Conservation (phyloP, 768 basidiomycete species). For the Tylopilus rubrobrunneus region DNA sequence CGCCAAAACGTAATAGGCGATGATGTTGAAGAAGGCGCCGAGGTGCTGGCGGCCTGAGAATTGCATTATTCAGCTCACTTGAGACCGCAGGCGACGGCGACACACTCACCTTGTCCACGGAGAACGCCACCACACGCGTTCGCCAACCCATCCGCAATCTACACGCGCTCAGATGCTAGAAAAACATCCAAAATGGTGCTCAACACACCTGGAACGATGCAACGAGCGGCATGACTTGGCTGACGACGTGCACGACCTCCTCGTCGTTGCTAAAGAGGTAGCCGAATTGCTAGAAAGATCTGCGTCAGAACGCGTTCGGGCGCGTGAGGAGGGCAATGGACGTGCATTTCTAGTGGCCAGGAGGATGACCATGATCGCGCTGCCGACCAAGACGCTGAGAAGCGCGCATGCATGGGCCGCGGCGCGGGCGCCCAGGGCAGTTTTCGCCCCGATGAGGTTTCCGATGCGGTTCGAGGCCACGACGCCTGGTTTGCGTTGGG, state of each 20-base stretch:
- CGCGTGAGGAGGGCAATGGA: neutral
- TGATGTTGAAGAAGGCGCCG: conserved; percentile 68
- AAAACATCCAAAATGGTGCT: neutral
- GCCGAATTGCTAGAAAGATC: conserved; percentile 46
- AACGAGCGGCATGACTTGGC: conserved; percentile 48
- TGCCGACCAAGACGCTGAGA: conserved; percentile 57
- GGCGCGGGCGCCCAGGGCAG: conserved; percentile 47
- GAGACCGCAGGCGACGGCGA: too few species aligned
- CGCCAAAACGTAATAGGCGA: conserved; percentile 58
- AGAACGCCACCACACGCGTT: conserved; percentile 49
- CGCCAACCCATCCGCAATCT: conserved; percentile 51
- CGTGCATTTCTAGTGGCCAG: conserved; percentile 55
- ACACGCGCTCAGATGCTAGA: neutral
- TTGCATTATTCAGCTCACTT: conserved; percentile 2
- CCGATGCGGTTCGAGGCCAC: conserved; percentile 45
- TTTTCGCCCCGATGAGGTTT: conserved; percentile 40
- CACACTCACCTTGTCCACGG: conserved; percentile 41
- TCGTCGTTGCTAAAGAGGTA: conserved; percentile 66
- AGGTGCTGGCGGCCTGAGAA: conserved; percentile 54
- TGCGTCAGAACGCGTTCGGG: neutral
- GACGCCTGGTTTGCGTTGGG: conserved; percentile 40
- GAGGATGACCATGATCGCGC: conserved; percentile 55
- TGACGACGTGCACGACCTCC: conserved; percentile 47
- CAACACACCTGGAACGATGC: conserved; percentile 48
- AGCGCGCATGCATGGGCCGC: conserved; percentile 63